phyloP scores from a whole-genome alignment of 202 grass and related monocot genomes.

The Musa balbisiana region DNA sequence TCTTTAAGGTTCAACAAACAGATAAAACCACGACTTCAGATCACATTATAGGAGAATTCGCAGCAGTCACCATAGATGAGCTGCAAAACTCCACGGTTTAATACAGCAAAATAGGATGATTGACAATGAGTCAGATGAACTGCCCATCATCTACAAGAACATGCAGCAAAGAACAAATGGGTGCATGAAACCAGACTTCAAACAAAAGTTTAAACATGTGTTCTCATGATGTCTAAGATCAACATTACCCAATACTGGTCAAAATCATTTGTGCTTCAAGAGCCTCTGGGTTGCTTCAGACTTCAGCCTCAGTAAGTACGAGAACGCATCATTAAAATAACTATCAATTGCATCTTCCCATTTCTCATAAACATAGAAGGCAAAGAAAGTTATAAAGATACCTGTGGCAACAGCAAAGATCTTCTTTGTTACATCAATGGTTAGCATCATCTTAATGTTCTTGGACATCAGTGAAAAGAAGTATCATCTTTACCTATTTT shows the following conservation, averaged over 20 bases:
- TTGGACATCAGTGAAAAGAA: background rate
- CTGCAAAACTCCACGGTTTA: background rate
- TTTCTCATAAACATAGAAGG: conserved; percentile 78
- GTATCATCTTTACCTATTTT: conserved; percentile 60
- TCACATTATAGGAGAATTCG: too few species aligned
- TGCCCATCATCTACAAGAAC: background rate
- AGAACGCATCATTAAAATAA: conserved; percentile 30
- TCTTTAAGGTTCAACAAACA: too few species aligned
- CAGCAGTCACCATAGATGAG: background rate
- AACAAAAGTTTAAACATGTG: background rate
- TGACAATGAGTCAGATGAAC: background rate
- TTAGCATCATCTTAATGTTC: background rate
- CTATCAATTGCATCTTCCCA: conserved; percentile 70
- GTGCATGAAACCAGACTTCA: background rate
- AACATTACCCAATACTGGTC: background rate
- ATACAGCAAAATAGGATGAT: background rate
- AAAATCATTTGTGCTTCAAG: conserved; percentile 20
- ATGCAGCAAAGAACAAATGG: background rate
- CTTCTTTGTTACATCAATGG: background rate
- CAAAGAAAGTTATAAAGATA: conserved; percentile 49
- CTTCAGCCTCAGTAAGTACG: conserved; percentile 34
- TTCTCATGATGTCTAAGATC: background rate
- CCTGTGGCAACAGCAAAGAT: conserved; percentile 40
- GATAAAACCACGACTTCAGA: too few species aligned
- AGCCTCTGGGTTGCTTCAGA: conserved; percentile 31